Evolutionary conservation across 2,329 filamentous ascomycete genomes (phyloP).

Genomic region (Teratosphaeria destructans): DNA sequence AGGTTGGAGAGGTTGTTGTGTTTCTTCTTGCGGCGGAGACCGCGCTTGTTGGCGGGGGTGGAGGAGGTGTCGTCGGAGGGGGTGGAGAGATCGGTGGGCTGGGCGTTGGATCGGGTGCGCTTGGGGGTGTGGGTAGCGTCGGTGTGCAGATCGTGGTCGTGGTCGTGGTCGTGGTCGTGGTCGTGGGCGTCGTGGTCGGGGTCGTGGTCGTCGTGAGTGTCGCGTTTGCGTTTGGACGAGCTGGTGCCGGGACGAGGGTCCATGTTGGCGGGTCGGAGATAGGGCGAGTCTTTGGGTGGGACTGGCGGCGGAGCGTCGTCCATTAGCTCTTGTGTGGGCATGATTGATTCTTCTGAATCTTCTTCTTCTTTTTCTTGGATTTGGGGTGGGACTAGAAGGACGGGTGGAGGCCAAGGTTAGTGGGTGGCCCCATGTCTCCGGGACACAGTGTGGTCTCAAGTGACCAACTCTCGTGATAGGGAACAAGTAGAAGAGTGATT

Average conservation of each 20-base stretch:
- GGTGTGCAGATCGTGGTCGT: conserved; percentile 6
- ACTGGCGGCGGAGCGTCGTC: conserved; percentile 19
- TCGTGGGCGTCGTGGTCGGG: conserved; percentile 3
- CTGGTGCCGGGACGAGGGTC: conserved; percentile 12
- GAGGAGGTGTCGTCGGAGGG: conserved; percentile 12
- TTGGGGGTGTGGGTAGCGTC: conserved; percentile 19
- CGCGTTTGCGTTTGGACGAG: conserved; percentile 22
- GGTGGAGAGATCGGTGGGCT: conserved; percentile 10
- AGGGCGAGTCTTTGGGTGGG: conserved; percentile 20
- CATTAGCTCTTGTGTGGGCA: conserved; percentile 4
- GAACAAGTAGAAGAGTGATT: background rate
- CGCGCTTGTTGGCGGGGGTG: conserved; percentile 16
- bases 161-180: conserved; percentile 10
- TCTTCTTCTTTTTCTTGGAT: background rate
- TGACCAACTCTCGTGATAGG: background rate
- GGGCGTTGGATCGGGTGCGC: conserved; percentile 16
- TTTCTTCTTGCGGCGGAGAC: conserved; percentile 25
- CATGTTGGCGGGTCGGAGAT: conserved; percentile 9
- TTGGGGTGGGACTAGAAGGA: background rate
- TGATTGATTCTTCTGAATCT: background rate
- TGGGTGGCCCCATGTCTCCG: background rate
- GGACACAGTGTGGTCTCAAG: background rate
- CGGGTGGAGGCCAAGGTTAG: background rate
- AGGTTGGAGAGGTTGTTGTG: conserved; percentile 24
- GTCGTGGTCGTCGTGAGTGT: conserved; percentile 7